Conservation (phyloP, 2,329 filamentous ascomycete species). For the Hypoxylon sp. region DNA sequence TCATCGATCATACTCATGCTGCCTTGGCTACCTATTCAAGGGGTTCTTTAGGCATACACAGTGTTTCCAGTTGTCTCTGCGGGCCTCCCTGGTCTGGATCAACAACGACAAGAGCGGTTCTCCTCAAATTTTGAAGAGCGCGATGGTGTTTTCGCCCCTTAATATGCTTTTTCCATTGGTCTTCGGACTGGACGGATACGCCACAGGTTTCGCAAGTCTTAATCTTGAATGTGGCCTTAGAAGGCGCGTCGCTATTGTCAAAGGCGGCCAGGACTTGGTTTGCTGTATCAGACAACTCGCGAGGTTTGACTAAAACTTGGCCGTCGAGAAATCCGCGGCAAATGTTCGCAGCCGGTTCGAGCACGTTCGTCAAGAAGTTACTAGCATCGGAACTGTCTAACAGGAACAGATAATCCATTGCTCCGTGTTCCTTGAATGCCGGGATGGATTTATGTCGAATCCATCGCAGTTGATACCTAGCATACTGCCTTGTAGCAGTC, state of each 20-base stretch:
- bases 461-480: slow-evolving; percentile 87
- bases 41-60: neutral
- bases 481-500: slow-evolving; percentile 88
- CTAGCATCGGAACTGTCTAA: slow-evolving; percentile 82
- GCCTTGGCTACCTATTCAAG: neutral
- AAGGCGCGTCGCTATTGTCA: slow-evolving; percentile 68
- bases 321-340: slow-evolving; percentile 74
- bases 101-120: slow-evolving; percentile 50
- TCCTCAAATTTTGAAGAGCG: slow-evolving; percentile 49
- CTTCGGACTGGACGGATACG: slow-evolving; percentile 71
- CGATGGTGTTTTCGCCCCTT: slow-evolving; percentile 60
- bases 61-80: neutral
- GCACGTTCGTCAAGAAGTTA: slow-evolving; percentile 75
- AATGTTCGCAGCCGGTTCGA: slow-evolving; percentile 74
- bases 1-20: neutral
- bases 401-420: slow-evolving; percentile 76
- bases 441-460: slow-evolving; percentile 86
- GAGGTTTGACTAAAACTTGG: slow-evolving; percentile 67
- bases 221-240: slow-evolving; percentile 57
- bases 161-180: slow-evolving; percentile 64
- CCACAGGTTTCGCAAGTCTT: slow-evolving; percentile 82
- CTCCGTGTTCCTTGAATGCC: slow-evolving; percentile 70
- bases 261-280: slow-evolving; percentile 71
- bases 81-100: slow-evolving; percentile 8
- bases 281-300: slow-evolving; percentile 64